Base-by-base conservation (phyloP, 2,329 filamentous ascomycete species). In the Xylaria polymorpha region DNA sequence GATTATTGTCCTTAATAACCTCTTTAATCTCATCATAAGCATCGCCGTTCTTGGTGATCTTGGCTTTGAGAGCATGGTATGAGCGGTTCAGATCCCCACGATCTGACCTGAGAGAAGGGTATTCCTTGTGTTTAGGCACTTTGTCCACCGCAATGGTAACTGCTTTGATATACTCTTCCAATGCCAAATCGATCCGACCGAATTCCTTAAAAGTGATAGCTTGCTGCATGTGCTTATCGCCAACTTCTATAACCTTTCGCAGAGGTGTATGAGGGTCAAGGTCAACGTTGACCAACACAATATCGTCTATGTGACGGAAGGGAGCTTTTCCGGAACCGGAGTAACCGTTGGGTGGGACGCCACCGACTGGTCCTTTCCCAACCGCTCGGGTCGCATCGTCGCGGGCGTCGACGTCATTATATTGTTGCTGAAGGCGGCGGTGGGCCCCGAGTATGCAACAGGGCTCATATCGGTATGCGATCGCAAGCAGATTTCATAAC, bases 111-210 rank as follows among this genome's bases (percentile, higher is more conserved):
- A 94, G 83, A 61, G 86, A 84, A 35, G 88, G 87, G 79, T 90
- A 97, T 70, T 95, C 92, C 66, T 87, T 88, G 78, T 97, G 94
- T 43, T 85, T 85, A 1, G 93, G 92, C 32, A 98, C 90, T 50
- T 90, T 83, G 65, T 95, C 90, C 60, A 94, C 86, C 15, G 92
- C 87, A 64, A 98, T 91, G 66, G 94, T 90, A 68, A 88, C 94
- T 12, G 94, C 93, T 71, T 91, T 88, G 67, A 98, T 86, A 77
- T 95, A 98, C 70, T 97, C 92, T 72, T 92, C 88, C 64, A 97
- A 91, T 3, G 94, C 94, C 44, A 89, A 80, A 77, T 96, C 94
- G 4, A 90, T 88, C 43, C 89, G 85, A 32, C 87, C 83, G 80
- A 92, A 91, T 69, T 87, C 87, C 67, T 90, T 84, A 66, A 85